Evolutionary conservation across 148 eudicot species (phyloP), one percentile per base, ranked within the genome.

Genomic region (Chenopodium formosanum): DNA sequence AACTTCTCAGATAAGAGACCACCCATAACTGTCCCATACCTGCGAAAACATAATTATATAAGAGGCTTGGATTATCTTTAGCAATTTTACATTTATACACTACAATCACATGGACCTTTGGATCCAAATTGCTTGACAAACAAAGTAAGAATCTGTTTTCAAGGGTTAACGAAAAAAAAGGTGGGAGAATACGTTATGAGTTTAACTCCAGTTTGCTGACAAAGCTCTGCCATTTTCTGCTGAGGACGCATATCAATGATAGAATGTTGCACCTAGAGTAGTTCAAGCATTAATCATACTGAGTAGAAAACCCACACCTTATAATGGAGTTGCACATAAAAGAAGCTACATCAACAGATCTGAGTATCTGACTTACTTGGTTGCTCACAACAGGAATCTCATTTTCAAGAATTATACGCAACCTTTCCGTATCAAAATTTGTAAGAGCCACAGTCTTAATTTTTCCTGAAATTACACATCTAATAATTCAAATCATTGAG

Each of bases 1-100:
- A 94, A 96, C 86, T 96, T 96, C 86, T 96, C 97, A 16, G 99
- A 90, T 81, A 96, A 82, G 80, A 96, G 87, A 25, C 99, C 99
- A 16, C 99, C 99, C 99, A 96, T 94, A 79, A 96, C 98, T 25
- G 99, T 96, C 74, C 99, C 99, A 73, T 96, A 96, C 79, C 99
- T 96, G 94, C 86, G 62, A 13, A 86, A 14, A 79, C 53, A 64
- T 69, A 48, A 56, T 37, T 62, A 79, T 23, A 37, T 48, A 47
- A 65, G 32, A 52, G 16, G 34, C 2, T 34, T 34, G 3, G 29
- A 46, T 25, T 4, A 47, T 9, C 22, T 4, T 17, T 0, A 37
- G 77, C 25, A 72, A 74, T 9, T 23, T 73, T 60, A 40, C 44
- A 6, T 40, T 40, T 40, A 34, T 40, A 6, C 8, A 40, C 0